Evolutionary conservation across 1,284 basidiomycete genomes (phyloP), one percentile per base, ranked within the genome.

Genomic region (Trametes sp.): DNA sequence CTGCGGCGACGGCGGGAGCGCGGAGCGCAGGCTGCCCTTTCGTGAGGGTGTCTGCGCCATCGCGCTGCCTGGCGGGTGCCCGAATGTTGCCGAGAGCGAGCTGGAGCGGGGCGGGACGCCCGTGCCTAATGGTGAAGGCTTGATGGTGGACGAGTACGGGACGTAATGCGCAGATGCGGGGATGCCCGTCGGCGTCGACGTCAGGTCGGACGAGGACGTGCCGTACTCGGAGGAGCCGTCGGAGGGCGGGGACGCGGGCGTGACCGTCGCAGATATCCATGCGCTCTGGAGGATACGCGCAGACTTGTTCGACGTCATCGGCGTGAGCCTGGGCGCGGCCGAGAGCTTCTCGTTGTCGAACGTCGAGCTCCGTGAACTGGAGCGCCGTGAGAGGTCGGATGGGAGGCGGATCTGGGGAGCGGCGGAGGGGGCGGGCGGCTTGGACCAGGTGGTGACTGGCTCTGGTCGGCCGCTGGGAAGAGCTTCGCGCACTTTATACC

Each of bases 391-490:
- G 33, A 69, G 69, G 52, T 69, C 67, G 56, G 67, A 48, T 29
- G 64, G 55, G 41, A 61, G 51, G 48, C 62, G 59, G 59, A 67
- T 55, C 44, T 63, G 61, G 19, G 69, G 64, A 19, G 65, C 50
- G 14, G 61, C 60, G 8, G 60, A 58, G 42, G 67, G 62, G 14
- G 64, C 56, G 28, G 70, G 57, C 24, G 66, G 63, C 52, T 71
- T 70, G 31, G 65, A 65, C 65, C 67, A 71, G 36, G 61, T 64
- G 26, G 66, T 59, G 48, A 66, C 58, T 41, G 73, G 70, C 19
- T 72, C 72, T 6, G 67, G 54, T 19, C 67, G 68, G 21, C 70
- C 64, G 56, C 71, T 73, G 51, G 59, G 56, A 28, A 76, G 66
- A 31, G 66, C 61, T 31, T 65, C 56, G 50, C 69, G 68, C 33